Evolutionary conservation across 495 filamentous ascomycete species (phyloP).

Genomic region (Penicillium coprophilum): DNA sequence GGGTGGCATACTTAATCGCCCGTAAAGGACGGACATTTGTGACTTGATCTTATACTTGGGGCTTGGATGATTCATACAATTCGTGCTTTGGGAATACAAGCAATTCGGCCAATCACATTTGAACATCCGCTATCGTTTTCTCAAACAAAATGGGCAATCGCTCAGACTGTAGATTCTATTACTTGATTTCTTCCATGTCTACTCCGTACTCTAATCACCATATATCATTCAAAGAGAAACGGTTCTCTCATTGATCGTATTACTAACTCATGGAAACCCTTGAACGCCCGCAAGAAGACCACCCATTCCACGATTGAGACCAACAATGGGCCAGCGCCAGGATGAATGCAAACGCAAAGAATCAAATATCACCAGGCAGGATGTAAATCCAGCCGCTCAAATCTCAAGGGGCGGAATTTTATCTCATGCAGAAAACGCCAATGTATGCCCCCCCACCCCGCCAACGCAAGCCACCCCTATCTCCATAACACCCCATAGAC

Average conservation of each 20-base stretch:
- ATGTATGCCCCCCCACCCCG: background rate
- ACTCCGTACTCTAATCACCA: constrained; percentile 2
- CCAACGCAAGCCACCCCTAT: background rate
- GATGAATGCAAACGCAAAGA: constrained; percentile 4
- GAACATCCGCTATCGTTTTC: background rate
- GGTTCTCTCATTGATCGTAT: background rate
- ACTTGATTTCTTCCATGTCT: background rate
- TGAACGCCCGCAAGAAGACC: constrained; percentile 7
- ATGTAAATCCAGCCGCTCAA: background rate
- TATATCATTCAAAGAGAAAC: background rate
- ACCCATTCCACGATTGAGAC: background rate
- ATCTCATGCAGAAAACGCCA: constrained; percentile 5
- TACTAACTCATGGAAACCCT: constrained; percentile 3
- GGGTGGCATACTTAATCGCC: too few species aligned
- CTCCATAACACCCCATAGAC: background rate
- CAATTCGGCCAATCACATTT: constrained; percentile 7
- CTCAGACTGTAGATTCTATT: background rate
- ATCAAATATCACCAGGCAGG: background rate
- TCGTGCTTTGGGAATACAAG: constrained; percentile 3
- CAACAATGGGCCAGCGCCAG: constrained; percentile 3
- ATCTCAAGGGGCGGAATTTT: background rate
- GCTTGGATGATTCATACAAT: background rate
- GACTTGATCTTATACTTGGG: background rate
- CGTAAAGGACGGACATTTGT: background rate
- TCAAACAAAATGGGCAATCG: background rate